These are phyloP conservation scores for Platismatia glauca DNA, from an alignment of 495 filamentous ascomycete species.

Conservation along the genomic window DNA sequence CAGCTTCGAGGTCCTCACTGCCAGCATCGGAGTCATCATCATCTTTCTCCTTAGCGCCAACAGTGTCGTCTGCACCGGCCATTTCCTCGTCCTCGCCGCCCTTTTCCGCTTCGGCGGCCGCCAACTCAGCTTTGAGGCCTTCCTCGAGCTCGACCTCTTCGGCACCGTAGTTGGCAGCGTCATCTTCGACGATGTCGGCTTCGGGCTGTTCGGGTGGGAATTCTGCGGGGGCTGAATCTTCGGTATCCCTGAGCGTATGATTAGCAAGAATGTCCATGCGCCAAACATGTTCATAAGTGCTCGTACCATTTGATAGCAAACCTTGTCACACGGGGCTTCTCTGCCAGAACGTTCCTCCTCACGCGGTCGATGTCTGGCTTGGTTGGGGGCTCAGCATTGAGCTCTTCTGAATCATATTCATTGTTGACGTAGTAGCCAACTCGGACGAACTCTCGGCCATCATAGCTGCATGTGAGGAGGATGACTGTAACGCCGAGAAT, in stretches of 20 bases:
- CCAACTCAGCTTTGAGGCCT: slow-evolving; percentile 49
- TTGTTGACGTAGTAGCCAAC: slow-evolving; percentile 99
- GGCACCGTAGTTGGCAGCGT: slow-evolving; percentile 75
- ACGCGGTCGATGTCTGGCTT: slow-evolving; percentile 90
- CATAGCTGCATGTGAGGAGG: slow-evolving; percentile 92
- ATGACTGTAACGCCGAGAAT: slow-evolving; percentile 96
- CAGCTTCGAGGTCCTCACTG: slow-evolving; percentile 91
- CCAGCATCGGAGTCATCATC: slow-evolving; percentile 76
- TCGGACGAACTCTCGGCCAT: slow-evolving; percentile 91
- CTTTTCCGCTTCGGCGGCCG: slow-evolving; percentile 42
- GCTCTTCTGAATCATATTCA: slow-evolving; percentile 88
- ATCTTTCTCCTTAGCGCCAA: slow-evolving; percentile 56
- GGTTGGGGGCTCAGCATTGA: slow-evolving; percentile 76
- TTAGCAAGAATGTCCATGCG: background rate
- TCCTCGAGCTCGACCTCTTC: slow-evolving; percentile 53
- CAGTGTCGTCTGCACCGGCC: slow-evolving; percentile 58
- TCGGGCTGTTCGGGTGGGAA: slow-evolving; percentile 97
- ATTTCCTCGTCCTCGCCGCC: slow-evolving; percentile 69
- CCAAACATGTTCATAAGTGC: background rate
- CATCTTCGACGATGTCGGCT: slow-evolving; percentile 76
- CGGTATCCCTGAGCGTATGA: slow-evolving; percentile 63
- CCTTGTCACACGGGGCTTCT: slow-evolving; percentile 93
- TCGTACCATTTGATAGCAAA: slow-evolving; percentile 98
- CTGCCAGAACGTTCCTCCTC: slow-evolving; percentile 80
- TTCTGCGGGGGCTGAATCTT: slow-evolving; percentile 89